Base-by-base conservation (phyloP, 306 rosid species). In the Cucumis cinereus region DNA sequence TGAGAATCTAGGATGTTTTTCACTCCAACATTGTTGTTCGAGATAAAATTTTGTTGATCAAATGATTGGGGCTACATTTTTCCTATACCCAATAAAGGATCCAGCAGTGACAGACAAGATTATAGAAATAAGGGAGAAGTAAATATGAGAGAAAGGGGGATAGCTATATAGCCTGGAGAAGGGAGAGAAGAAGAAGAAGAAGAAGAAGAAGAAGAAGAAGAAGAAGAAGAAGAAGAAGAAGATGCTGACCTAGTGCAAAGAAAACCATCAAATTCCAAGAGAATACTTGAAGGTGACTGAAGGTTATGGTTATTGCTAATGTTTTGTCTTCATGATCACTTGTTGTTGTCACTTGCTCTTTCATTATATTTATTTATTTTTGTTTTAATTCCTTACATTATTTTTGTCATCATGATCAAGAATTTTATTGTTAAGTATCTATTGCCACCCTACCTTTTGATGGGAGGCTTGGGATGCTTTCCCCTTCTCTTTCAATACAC, bases 1-100 rank as follows among this genome's bases (percentile, higher is more conserved):
- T 87, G 81, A 74, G 86, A 79, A 80, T 87, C 80, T 84, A 83
- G 86, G 87, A 30, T 79, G 76, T 40, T 63, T 75, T n/a, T 68
- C 72, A 66, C 72, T 66, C 24, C 72, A 66, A 20, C 72, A 66
- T 66, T 38, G 72, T 66, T 66, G 50, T 38, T 66, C 23, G 72
- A 68, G 74, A 43, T 68, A 43, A 43, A n/a, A 16, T 52, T 52
- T 45, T 33, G 41, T 72, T 50, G 54, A 50, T 73, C 61, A 35
- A 28, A 84, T 81, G 87, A 87, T 84, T 83, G 90, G 89, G 90
- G 71, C 84, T 90, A 74, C 86, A 83, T 81, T 88, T 88, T 82
- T 85, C 50, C 82, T 78, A 82, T 68, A 68, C 74, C 74, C 74
- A 89, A 82, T 77, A 77, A 81, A 81, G 79, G 80, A 82, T 80